Evolutionary conservation across 805 yeast genomes (phyloP).

Genomic region (Lipomyces orientalis): DNA sequence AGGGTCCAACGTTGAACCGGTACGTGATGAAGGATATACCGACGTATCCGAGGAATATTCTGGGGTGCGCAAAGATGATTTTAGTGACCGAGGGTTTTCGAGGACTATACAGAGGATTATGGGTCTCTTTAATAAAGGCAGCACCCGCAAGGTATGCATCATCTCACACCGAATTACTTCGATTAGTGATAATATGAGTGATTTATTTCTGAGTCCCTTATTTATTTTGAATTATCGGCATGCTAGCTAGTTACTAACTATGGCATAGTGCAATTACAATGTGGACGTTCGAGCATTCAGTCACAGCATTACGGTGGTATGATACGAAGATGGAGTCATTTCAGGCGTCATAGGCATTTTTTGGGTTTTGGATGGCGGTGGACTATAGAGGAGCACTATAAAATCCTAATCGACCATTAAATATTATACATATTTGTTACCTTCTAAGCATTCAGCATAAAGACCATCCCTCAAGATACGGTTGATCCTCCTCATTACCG

Average conservation of each 20-base stretch:
- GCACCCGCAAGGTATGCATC: slow-evolving; percentile 58
- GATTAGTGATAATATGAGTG: slow-evolving; percentile 49
- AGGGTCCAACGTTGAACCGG: slow-evolving; percentile 44
- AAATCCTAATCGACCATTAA: not conserved
- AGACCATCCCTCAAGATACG: slow-evolving; percentile 40
- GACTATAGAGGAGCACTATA: not conserved
- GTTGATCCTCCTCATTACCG: slow-evolving; percentile 47
- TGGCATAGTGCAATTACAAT: slow-evolving; percentile 60
- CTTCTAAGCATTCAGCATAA: not conserved
- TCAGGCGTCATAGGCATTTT: slow-evolving; percentile 9
- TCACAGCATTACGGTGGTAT: slow-evolving; percentile 39
- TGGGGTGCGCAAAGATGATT: slow-evolving; percentile 49
- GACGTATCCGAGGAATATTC: slow-evolving; percentile 39
- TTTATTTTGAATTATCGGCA: not conserved
- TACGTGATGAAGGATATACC: slow-evolving; percentile 25
- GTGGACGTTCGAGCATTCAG: slow-evolving; percentile 61
- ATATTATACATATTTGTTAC: not conserved
- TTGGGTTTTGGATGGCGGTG: not conserved
- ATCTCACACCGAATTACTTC: not conserved
- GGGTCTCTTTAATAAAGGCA: slow-evolving; percentile 72
- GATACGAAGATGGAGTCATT: slow-evolving; percentile 10
- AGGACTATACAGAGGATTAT: slow-evolving; percentile 78
- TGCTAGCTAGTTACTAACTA: not conserved
- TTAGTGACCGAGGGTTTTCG: slow-evolving; percentile 60
- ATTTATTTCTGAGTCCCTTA: not conserved